Percentiles rank a stretch among this genome's conserved stretches.
These are phyloP conservation scores for Multifurca ochricompacta DNA, from an alignment of 768 basidiomycete species.

Conservation along the genomic window DNA sequence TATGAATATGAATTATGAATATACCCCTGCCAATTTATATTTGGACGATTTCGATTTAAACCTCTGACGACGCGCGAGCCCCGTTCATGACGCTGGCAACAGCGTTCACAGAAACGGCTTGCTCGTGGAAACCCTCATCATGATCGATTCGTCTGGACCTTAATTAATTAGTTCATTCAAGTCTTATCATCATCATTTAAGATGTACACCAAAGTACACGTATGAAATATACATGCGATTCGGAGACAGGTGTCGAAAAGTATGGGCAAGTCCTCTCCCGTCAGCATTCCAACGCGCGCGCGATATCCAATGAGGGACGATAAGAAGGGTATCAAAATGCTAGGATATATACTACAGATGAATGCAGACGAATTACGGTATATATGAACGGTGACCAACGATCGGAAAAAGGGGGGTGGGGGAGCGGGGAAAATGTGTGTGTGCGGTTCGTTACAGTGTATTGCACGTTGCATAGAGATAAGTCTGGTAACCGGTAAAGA, in stretches of 20 bases:
- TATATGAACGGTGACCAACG: conserved; percentile 9
- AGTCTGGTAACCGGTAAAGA: background rate
- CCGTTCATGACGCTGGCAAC: no score
- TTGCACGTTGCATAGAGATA: conserved; percentile 11
- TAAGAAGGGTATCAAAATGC: conserved; percentile 15
- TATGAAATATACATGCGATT: conserved; percentile 12
- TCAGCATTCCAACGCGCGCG: conserved; percentile 15
- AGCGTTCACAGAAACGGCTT: background rate
- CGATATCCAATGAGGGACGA: background rate
- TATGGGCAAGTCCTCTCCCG: conserved; percentile 4
- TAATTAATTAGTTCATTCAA: background rate
- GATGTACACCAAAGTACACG: background rate
- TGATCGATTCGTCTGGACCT: background rate
- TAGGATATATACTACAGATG: conserved; percentile 11
- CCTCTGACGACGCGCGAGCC: background rate
- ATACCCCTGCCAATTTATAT: no score
- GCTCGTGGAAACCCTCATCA: no score
- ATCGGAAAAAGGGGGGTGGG: background rate
- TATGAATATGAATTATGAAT: no score
- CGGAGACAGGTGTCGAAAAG: conserved; percentile 3
- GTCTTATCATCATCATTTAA: background rate
- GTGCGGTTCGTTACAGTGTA: conserved; percentile 13
- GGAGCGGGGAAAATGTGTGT: background rate
- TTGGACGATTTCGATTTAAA: background rate
- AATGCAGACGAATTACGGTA: conserved; percentile 10